phyloP scores from a whole-genome alignment of 2,329 filamentous ascomycete species.

The Clarireedia hainanense region DNA sequence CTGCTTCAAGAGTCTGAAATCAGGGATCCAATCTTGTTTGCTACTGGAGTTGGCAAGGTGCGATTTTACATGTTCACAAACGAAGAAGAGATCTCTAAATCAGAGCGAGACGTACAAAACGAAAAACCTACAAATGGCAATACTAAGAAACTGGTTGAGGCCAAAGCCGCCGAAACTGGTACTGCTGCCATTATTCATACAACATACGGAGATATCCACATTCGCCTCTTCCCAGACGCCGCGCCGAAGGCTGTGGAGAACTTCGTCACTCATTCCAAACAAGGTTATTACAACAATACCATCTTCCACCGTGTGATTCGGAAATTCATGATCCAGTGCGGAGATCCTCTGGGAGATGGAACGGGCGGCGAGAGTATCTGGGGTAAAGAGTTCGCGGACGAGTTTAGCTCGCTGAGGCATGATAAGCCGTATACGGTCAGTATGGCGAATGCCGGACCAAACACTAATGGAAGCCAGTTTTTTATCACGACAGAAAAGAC shows the following conservation, averaged over 20 bases:
- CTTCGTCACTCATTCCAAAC: conserved; percentile 84
- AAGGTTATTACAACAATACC: conserved; percentile 93
- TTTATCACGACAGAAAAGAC: conserved; percentile 98
- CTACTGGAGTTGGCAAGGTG: conserved; percentile 76
- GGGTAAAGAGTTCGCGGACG: conserved; percentile 87
- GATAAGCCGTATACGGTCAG: conserved; percentile 94
- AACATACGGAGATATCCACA: conserved; percentile 85
- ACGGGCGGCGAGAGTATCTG: conserved; percentile 89
- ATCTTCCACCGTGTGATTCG: conserved; percentile 96
- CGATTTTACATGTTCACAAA: conserved; percentile 99
- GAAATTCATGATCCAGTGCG: conserved; percentile 95
- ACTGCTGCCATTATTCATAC: conserved; percentile 83
- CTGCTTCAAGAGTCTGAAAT: conserved; percentile 86
- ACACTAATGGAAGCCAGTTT: conserved; percentile 94
- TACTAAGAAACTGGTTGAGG: conserved; percentile 43
- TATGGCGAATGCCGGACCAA: conserved; percentile 95
- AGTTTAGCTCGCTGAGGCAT: conserved; percentile 84
- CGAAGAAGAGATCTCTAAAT: conserved; percentile 73
- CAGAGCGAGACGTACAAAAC: conserved; percentile 85
- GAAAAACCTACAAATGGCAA: conserved; percentile 72
- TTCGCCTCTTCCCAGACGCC: conserved; percentile 86
- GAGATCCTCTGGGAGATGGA: conserved; percentile 80
- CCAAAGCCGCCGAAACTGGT: conserved; percentile 63
- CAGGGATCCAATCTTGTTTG: conserved; percentile 80
- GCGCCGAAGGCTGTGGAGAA: conserved; percentile 96